Evolutionary conservation across 2,329 filamentous ascomycete genomes (phyloP).

Genomic region (Colletotrichum aenigma): DNA sequence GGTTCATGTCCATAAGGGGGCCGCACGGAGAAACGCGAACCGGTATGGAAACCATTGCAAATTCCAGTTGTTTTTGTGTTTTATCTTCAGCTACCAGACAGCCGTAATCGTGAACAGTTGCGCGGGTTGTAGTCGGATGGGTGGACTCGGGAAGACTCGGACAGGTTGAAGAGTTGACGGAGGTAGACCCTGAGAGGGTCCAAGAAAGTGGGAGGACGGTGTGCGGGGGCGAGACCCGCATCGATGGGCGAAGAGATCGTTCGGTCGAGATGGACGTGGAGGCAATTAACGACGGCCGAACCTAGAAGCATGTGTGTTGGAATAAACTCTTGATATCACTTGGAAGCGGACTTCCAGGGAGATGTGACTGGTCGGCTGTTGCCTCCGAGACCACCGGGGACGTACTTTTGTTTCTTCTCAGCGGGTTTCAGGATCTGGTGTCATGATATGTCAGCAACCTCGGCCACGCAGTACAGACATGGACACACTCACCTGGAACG

Average conservation of each 20-base stretch:
- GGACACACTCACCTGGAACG: conserved; percentile 79
- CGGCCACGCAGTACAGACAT: not conserved
- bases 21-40: conserved; percentile 16
- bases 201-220: conserved; percentile 11
- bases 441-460: conserved; percentile 6
- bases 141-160: conserved; percentile 19
- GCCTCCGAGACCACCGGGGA: conserved; percentile 74
- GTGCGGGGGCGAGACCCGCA: not conserved
- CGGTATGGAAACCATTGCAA: conserved; percentile 20
- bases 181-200: not conserved
- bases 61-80: conserved; percentile 26
- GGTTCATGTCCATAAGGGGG: conserved; percentile 7
- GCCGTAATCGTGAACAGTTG: conserved; percentile 25
- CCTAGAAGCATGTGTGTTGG: conserved; percentile 82
- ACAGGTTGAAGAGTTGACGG: conserved; percentile 18
- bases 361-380: conserved; percentile 69
- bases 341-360: conserved; percentile 69
- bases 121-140: conserved; percentile 20
- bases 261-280: conserved; percentile 16
- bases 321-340: conserved; percentile 72
- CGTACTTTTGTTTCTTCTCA: conserved; percentile 99
- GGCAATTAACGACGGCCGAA: conserved; percentile 87
- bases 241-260: conserved; percentile 1
- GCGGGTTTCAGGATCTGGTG: conserved; percentile 94
- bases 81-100: conserved; percentile 27